Conservation (phyloP, 176 grass and related monocot genomes). For the Puya raimondii region DNA sequence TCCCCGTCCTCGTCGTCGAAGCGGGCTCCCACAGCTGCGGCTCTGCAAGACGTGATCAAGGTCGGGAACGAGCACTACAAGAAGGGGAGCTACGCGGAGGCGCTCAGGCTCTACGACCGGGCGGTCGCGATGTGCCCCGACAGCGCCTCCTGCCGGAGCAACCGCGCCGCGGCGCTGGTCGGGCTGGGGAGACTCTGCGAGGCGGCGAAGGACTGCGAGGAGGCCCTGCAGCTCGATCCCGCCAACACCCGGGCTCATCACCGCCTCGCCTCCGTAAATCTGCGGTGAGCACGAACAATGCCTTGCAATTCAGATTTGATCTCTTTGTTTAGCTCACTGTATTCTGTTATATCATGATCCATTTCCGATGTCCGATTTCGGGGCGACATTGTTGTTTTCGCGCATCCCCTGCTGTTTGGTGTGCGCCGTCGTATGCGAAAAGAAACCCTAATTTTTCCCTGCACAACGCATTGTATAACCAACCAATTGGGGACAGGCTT, state of each 20-base stretch:
- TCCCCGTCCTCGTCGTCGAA: constrained; percentile 5
- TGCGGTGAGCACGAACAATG: constrained; percentile 47
- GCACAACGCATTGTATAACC: neutral
- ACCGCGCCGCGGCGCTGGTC: constrained; percentile 65
- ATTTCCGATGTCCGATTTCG: constrained; percentile 3
- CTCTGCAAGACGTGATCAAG: constrained; percentile 59
- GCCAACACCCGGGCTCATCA: constrained; percentile 51
- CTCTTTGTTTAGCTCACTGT: constrained; percentile 15
- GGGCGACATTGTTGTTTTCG: neutral
- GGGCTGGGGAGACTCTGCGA: constrained; percentile 59
- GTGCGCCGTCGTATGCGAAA: neutral
- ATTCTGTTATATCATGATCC: constrained; percentile 23
- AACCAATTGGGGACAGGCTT: neutral
- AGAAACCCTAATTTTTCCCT: constrained; percentile 25
- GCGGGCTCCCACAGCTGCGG: constrained; percentile 8
- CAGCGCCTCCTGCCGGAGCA: constrained; percentile 68
- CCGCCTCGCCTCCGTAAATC: constrained; percentile 46
- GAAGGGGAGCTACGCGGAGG: constrained; percentile 51
- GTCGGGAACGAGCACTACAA: constrained; percentile 81
- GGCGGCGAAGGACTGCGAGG: constrained; percentile 66
- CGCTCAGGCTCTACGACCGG: constrained; percentile 64
- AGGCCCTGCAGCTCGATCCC: constrained; percentile 64
- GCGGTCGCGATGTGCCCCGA: constrained; percentile 52
- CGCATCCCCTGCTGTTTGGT: neutral
- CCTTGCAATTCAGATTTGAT: constrained; percentile 25